phyloP scores from a whole-genome alignment of 2,329 filamentous ascomycete genomes.

The Fusarium neocosmosporiellum region DNA sequence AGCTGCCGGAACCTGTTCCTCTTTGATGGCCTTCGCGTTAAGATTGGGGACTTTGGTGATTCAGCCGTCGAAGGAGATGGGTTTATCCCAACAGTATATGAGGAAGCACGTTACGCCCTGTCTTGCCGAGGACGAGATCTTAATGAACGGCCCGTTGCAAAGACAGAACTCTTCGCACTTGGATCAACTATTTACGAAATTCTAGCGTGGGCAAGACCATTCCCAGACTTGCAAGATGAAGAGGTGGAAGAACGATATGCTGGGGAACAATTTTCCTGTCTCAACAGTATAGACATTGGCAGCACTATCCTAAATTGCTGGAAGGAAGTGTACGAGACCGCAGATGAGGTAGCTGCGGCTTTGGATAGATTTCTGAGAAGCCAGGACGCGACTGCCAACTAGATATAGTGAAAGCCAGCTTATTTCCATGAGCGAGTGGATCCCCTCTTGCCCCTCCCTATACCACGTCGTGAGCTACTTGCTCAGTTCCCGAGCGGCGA shows the following conservation, averaged over 20 bases:
- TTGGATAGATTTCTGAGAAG: neutral
- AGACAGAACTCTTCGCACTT: conserved; percentile 6
- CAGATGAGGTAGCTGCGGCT: neutral
- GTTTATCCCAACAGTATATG: neutral
- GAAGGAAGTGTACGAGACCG: neutral
- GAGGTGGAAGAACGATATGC: neutral
- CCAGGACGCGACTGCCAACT: too few relatives aligned
- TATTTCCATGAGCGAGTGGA: too few relatives aligned
- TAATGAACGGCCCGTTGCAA: neutral
- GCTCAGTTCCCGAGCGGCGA: too few relatives aligned
- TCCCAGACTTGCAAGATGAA: neutral
- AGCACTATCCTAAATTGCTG: neutral
- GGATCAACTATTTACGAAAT: conserved; percentile 10
- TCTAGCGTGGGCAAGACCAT: neutral
- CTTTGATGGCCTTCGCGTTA: conserved; percentile 7
- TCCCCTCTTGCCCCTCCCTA: too few relatives aligned
- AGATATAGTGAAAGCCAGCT: too few relatives aligned
- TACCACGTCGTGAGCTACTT: too few relatives aligned
- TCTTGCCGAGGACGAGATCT: neutral
- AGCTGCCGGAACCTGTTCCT: conserved; percentile 7
- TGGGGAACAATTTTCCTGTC: neutral
- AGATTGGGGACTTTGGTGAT: conserved; percentile 8
- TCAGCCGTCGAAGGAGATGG: neutral
- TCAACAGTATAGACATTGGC: neutral
- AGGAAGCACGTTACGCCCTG: conserved; percentile 3